Evolutionary conservation across 2,329 filamentous ascomycete genomes (phyloP), one percentile per base, ranked within the genome.

Genomic region (Myrmaecium sp.): DNA sequence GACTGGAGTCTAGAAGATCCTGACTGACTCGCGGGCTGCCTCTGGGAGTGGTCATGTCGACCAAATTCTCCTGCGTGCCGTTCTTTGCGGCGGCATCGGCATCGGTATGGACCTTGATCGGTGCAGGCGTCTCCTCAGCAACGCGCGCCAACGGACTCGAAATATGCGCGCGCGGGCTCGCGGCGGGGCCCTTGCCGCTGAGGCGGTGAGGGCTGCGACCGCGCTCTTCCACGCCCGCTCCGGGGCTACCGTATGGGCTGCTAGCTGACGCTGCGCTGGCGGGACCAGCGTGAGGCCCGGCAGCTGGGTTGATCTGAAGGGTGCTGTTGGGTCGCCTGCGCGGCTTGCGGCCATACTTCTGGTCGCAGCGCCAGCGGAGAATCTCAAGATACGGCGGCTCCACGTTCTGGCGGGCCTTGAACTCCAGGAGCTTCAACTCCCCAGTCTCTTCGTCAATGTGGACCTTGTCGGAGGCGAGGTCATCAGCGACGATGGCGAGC

Each of bases 351-450:
- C 86, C 86, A 49, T 89, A 78, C 58, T 93, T 95, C 51, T 95
- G 86, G 49, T 98, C 89, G 56, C 78, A 74, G 47, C 89, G 74
- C 83, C 89, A 95, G 39, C 89, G 69, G 41, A 98, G 60, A 44
- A 98, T 93, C 47, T 92, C 86, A 46, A 98, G 74, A 52, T 95
- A 98, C 14, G 75, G 66, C 12, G 89, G 89, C 54, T 95, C 86
- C 29, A 94, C 80, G 29, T 81, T 81, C 37, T 77, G 70, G 27
- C 74, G 68, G 38, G 40, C 43, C 62, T 81, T 89, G 62, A 95
- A 95, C 49, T 92, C 82, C 40, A 79, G 73, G 42, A 98, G 61
- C 57, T 92, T 94, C 39, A 98, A 66, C 53, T 95, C 89, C 40
- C 76, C 72, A 29, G 66, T 80, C 10, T 98, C 89, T 43, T 98